Conservation (phyloP, 2,329 filamentous ascomycete species). For the Penicillium italicum region DNA sequence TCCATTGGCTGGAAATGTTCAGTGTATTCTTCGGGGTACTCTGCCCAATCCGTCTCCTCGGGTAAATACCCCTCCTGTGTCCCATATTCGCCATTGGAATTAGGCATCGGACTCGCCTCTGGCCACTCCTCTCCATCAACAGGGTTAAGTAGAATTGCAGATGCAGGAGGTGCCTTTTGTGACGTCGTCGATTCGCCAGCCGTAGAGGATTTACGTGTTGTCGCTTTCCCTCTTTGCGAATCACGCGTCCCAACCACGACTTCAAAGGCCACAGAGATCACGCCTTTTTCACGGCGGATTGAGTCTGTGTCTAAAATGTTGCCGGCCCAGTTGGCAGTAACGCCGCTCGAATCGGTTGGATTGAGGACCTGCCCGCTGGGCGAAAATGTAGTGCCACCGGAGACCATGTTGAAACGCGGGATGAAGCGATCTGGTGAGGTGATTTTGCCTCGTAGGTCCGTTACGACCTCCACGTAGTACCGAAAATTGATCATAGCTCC, state of each 20-base stretch:
- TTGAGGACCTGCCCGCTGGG: constrained; percentile 38
- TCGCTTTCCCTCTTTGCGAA: constrained; percentile 56
- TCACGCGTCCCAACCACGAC: constrained; percentile 83
- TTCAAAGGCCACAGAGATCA: constrained; percentile 84
- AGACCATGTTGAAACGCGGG: constrained; percentile 53
- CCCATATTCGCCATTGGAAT: constrained; percentile 20
- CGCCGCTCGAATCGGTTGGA: constrained; percentile 31
- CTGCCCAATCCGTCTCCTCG: constrained; percentile 27
- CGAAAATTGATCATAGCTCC: constrained; percentile 93
- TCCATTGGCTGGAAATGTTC: constrained; percentile 25
- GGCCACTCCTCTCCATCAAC: constrained; percentile 30
- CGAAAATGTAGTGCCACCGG: constrained; percentile 44
- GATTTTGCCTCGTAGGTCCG: constrained; percentile 86
- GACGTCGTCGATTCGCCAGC: constrained; percentile 31
- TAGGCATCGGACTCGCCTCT: constrained; percentile 22
- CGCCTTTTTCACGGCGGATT: constrained; percentile 81
- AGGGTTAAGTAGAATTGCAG: constrained; percentile 10
- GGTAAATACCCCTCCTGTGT: constrained; percentile 13
- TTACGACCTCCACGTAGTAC: constrained; percentile 87
- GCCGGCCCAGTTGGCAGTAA: constrained; percentile 46
- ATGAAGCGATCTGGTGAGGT: constrained; percentile 67
- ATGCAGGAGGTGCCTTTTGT: constrained; percentile 11
- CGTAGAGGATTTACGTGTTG: constrained; percentile 29
- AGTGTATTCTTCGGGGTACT: constrained; percentile 28
- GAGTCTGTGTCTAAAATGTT: constrained; percentile 84